Conservation (phyloP, 257 asterid species). For the Nicotiana attenuata region DNA sequence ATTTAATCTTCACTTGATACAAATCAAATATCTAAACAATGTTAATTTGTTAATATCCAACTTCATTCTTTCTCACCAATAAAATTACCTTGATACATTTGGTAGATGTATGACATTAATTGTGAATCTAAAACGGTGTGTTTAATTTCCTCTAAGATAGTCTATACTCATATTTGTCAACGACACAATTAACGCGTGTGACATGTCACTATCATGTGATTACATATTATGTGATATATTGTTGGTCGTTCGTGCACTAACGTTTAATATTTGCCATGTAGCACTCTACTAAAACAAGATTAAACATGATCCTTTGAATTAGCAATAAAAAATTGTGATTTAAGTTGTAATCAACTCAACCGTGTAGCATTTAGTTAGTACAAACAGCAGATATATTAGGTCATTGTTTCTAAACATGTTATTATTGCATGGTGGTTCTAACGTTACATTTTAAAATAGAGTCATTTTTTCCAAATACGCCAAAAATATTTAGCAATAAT, state of each 20-base stretch:
- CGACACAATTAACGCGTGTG: neutral
- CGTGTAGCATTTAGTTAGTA: neutral
- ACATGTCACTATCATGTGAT: conserved; percentile 5
- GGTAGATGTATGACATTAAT: too few species aligned
- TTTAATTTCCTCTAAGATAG: neutral
- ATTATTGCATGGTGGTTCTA: neutral
- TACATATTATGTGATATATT: neutral
- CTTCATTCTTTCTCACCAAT: too few species aligned
- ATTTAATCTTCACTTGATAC: too few species aligned
- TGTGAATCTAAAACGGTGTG: neutral
- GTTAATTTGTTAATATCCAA: too few species aligned
- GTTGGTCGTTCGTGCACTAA: neutral
- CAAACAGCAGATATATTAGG: neutral
- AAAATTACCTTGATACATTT: too few species aligned
- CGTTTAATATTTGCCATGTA: neutral
- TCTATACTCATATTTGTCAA: neutral
- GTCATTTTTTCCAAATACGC: too few species aligned
- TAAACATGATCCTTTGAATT: conserved; percentile 8
- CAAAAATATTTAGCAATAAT: too few species aligned
- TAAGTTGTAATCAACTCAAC: neutral
- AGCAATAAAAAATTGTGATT: neutral
- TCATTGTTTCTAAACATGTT: neutral
- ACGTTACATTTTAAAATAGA: too few species aligned
- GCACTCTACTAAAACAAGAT: neutral
- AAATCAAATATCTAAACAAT: too few species aligned